Evolutionary conservation across 2,329 filamentous ascomycete genomes (phyloP).

Genomic region (Metarhizium rileyi): DNA sequence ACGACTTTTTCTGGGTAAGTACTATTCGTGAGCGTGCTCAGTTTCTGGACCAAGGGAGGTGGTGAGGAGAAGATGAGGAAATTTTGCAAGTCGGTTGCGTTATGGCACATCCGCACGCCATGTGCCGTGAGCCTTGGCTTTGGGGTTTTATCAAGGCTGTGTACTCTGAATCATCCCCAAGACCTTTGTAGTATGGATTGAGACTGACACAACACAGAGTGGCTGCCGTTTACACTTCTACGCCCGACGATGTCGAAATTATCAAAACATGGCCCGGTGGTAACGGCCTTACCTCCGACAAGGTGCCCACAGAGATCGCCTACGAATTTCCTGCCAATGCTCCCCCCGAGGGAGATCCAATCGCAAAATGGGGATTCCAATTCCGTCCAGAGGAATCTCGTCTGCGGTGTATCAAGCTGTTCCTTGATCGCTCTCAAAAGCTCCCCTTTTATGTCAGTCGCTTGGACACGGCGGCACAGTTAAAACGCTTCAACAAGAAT

Average conservation of each 20-base stretch:
- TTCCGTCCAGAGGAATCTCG: conserved; percentile 69
- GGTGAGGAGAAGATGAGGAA: not conserved
- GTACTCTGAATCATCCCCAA: not conserved
- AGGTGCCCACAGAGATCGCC: conserved; percentile 73
- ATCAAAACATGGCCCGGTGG: conserved; percentile 80
- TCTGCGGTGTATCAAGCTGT: conserved; percentile 74
- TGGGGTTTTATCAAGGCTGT: not conserved
- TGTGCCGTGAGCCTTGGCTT: not conserved
- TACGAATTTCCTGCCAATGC: conserved; percentile 33
- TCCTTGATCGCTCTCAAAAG: conserved; percentile 71
- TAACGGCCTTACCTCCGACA: conserved; percentile 80
- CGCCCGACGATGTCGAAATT: conserved; percentile 71
- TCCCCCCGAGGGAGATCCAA: conserved; percentile 31
- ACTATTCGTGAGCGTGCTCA: not conserved
- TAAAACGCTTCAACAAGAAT: conserved; percentile 65
- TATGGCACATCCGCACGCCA: not conserved
- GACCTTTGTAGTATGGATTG: not conserved
- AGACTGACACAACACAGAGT: conserved; percentile 29
- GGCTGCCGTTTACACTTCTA: conserved; percentile 64
- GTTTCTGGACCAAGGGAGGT: not conserved
- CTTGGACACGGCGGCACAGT: conserved; percentile 64
- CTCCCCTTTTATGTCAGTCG: conserved; percentile 72
- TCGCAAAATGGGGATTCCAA: conserved; percentile 71
- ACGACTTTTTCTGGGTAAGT: conserved; percentile 73
- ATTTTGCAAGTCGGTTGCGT: not conserved